Base-by-base conservation (phyloP, 31 red algal species). In the Bonnemaisonia californica region DNA sequence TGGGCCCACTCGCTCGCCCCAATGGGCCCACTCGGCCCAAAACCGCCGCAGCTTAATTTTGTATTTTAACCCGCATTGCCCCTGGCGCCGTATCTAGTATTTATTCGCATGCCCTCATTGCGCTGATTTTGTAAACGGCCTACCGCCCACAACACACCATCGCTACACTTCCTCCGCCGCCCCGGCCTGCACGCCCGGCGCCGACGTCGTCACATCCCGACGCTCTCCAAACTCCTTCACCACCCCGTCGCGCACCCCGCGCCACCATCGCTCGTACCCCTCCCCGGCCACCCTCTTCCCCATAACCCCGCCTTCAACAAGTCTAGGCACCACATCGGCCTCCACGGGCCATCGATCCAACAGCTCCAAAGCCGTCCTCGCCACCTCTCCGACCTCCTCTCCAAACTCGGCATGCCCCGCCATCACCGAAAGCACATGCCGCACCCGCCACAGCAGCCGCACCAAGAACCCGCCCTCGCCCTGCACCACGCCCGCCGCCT, bases 261-360 rank as follows among this genome's bases (percentile, higher is more conserved):
- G 36, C 77, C 69, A 78, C 74, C 74, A 78, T 22, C 30, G 37
- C 21, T 78, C 57, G 33, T 78, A 78, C 55, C 67, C 60, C 28
- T 63, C 72, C 19, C 71, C 69, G 42, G 4, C 40, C 71, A 56
- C 64, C 28, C 22, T 19, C 71, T 54, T 75, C 58, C 27, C 57
- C 32, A 86, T 71, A 41, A 76, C 82, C 4, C 82, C 82, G 36
- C 54, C 67, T 3, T 77, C 82, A 31, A 76, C 35, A 22, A 77
- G 35, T 30, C 77, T 18, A 30, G 16, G 21, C 22, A 77, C 47
- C 30, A 26, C 39, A 11, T 54, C 37, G 31, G 64, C 71, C 18
- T 41, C 33, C 39, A 86, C 47, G 16, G 82, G 82, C 82, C 82
- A 86, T 37, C 69, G 13, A 27, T 62, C 41, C 57, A 86, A 13